Evolutionary conservation across 208 protist genomes (phyloP), one percentile per base, ranked within the genome.

Genomic region (Leishmania lainsoni): DNA sequence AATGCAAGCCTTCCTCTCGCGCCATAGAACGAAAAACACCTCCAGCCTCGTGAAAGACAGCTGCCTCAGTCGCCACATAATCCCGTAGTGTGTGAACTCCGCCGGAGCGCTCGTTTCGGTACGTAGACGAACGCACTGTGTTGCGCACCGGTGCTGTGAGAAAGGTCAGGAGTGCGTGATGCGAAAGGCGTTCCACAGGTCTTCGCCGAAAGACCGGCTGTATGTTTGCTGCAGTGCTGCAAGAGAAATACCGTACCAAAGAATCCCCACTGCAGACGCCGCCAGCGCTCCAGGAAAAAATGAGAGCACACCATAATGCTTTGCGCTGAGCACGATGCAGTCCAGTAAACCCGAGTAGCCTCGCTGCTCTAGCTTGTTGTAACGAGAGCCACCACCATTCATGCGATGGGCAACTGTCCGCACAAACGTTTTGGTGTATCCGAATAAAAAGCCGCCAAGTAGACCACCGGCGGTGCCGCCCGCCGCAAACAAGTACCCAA

Each of bases 151-250:
- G 93, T n/a, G 86, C 78, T 51, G 92, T 95, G 22, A 92, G 75
- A 84, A 98, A 96, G 8, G 92, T 93, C 89, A 98, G 81, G 76
- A 96, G 90, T 0, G 93, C 88, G 80, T 98, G 93, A 88, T 81
- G 32, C 91, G 90, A 78, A 96, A 94, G 9, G 95, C 93, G 26
- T 82, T 84, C 85, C 88, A 94, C 73, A 84, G 85, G 75, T 94
- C 90, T 6, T 54, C 81, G 32, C 79, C 86, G 81, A 95, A 95
- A 54, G 82, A 83, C 84, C 83, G 45, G 32, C 82, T 77, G 78
- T 86, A 80, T 69, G 65, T 83, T 61, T 89, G 89, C 71, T 93
- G 87, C 51, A 98, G 84, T 59, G 90, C 86, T 4, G 87, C 80
- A 59, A 98, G 83, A 26, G 95, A 78, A 29, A 88, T 74, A 26